Evolutionary conservation across 345 rosid genomes (phyloP), one percentile per base, ranked within the genome.

Genomic region (Combretum micranthum): DNA sequence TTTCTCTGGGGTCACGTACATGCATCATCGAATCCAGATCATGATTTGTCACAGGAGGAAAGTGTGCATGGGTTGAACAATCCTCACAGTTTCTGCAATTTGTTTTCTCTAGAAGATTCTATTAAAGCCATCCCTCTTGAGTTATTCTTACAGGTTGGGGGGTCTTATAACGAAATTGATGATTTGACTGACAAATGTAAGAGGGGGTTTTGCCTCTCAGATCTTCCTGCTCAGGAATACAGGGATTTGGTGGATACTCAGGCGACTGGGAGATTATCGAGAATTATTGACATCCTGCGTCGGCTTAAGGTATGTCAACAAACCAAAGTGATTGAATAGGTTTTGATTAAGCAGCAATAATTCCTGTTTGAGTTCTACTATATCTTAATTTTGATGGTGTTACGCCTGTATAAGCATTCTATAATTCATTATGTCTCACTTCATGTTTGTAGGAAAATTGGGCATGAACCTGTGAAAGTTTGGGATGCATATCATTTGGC

Each of bases 101-200:
- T 80, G 61, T 83, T 92, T 75, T 76, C 84, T 50, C 73, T 92
- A 44, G 95, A 88, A 72, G 84, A 73, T 75, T 93, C 89, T 59
- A 64, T 86, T 60, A 82, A 76, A 64, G 84, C 86, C 65, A 77
- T 88, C 74, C 95, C 98, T 13, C 65, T 92, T 26, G 91, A 92
- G 69, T 77, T 92, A 45, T 88, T 92, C 73, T 79, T 83, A 59
- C 93, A 92, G 77, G 82, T 92, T 62, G 97, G 73, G 49, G 98
- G 98, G 51, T 77, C 87, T 64, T 52, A 83, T 68, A 75, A 78
- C 54, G 84, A 75, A 56, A 65, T 80, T 66, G 95, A 84, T 68
- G 78, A 83, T 73, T 69, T 84, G 85, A 64, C 74, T 62, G 88
- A 84, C 68, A 92, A 80, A 74, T 83, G 95, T 74, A 85, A 73